phyloP scores from a whole-genome alignment of 2,329 filamentous ascomycete species.

The Orbilia brochopaga region DNA sequence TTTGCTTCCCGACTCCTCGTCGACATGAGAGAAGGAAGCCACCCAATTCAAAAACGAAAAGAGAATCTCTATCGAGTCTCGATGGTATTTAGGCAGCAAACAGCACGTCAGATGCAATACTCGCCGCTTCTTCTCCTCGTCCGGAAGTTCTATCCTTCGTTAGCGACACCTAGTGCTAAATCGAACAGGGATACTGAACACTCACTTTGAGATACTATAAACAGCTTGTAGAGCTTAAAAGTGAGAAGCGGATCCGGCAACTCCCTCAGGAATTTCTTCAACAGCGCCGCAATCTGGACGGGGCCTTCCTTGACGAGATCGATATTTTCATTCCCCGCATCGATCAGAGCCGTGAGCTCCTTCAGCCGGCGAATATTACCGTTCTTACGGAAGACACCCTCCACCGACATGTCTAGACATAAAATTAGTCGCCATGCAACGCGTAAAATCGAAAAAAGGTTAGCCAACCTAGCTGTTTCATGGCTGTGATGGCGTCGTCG shows the following conservation, averaged over 20 bases:
- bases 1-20: constrained; percentile 95
- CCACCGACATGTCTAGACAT: constrained; percentile 80
- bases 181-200: constrained; percentile 40
- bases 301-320: constrained; percentile 88
- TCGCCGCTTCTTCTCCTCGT: constrained; percentile 79
- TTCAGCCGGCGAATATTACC: constrained; percentile 95
- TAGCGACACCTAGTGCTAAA: constrained; percentile 15
- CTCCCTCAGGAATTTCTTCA: constrained; percentile 94
- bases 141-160: constrained; percentile 68
- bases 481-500: constrained; percentile 91
- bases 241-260: constrained; percentile 94
- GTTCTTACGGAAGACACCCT: constrained; percentile 98
- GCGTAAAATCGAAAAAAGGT: background rate
- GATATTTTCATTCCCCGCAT: constrained; percentile 81
- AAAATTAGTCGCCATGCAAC: constrained; percentile 1
- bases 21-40: constrained; percentile 93
- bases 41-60: constrained; percentile 98
- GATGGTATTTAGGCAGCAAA: constrained; percentile 85
- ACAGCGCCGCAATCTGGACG: constrained; percentile 87
- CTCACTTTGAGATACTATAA: constrained; percentile 82
- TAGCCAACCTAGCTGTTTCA: constrained; percentile 78
- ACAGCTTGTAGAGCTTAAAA: constrained; percentile 89
- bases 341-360: constrained; percentile 83
- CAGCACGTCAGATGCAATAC: constrained; percentile 91
- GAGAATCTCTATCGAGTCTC: constrained; percentile 91